Percentiles rank a stretch among this genome's conserved stretches.
phyloP scores from a whole-genome alignment of 2,329 filamentous ascomycete species.

The Xylariaceae sp. region DNA sequence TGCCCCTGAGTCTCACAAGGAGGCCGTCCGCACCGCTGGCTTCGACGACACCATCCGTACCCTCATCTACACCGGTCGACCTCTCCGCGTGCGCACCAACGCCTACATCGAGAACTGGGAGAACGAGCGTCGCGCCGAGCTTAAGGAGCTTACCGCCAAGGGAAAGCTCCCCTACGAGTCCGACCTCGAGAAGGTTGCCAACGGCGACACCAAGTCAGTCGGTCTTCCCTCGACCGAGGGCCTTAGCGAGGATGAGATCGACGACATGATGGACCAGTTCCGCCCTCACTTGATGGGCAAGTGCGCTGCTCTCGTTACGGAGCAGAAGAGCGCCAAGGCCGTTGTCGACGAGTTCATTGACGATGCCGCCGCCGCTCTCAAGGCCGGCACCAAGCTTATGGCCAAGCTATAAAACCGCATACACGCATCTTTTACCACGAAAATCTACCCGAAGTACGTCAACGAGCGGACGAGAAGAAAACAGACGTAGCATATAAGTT shows the following conservation, averaged over 20 bases:
- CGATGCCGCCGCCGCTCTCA: conserved; percentile 68
- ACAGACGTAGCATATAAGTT: background rate
- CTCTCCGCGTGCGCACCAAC: conserved; percentile 89
- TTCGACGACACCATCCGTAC: conserved; percentile 97
- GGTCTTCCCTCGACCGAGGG: conserved; percentile 45
- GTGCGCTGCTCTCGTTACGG: conserved; percentile 86
- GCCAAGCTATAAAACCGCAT: conserved; percentile 57
- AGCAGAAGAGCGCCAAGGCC: conserved; percentile 83
- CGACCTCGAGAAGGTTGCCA: conserved; percentile 77
- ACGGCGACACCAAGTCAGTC: conserved; percentile 36
- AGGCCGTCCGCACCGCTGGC: conserved; percentile 82
- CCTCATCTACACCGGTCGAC: conserved; percentile 96
- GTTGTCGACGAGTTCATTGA: conserved; percentile 92
- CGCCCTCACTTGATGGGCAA: conserved; percentile 69
- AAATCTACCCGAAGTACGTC: background rate
- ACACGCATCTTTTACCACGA: background rate
- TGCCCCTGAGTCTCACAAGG: conserved; percentile 88
- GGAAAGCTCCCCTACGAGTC: conserved; percentile 90
- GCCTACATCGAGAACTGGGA: conserved; percentile 96
- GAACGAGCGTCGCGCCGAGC: conserved; percentile 80
- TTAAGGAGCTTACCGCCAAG: conserved; percentile 84
- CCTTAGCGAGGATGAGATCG: conserved; percentile 61
- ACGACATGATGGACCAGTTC: conserved; percentile 79
- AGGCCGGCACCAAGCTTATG: conserved; percentile 62
- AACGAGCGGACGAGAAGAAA: background rate